These are phyloP conservation scores for Beauveria sp. DNA, from an alignment of 2,329 filamentous ascomycete species.

Conservation along the genomic window DNA sequence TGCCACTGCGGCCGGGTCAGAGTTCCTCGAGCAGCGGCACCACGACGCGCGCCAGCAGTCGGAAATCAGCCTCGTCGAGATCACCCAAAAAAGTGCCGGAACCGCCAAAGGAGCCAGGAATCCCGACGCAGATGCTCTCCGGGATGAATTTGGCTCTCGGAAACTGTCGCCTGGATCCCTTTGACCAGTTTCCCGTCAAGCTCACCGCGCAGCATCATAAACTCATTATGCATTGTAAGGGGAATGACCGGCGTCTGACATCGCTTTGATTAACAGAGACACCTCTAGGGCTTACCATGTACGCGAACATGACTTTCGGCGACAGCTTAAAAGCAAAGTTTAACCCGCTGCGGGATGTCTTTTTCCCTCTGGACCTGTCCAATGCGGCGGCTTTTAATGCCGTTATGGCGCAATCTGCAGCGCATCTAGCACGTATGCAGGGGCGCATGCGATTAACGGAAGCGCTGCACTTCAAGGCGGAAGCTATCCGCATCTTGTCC, in stretches of 20 bases:
- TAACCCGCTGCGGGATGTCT: constrained; percentile 32
- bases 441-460: constrained; percentile 19
- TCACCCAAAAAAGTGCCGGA: not conserved
- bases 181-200: constrained; percentile 26
- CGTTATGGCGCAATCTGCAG: constrained; percentile 33
- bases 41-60: not conserved
- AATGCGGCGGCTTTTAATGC: constrained; percentile 33
- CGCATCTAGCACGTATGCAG: constrained; percentile 28
- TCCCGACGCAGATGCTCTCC: constrained; percentile 17
- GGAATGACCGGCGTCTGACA: too few species aligned
- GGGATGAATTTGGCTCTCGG: constrained; percentile 24
- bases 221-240: constrained; percentile 29
- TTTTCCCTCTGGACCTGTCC: constrained; percentile 31
- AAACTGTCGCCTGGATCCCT: constrained; percentile 23
- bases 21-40: not conserved
- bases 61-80: not conserved
- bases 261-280: not conserved
- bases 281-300: constrained; percentile 21
- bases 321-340: constrained; percentile 20
- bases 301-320: constrained; percentile 27
- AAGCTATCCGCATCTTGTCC: constrained; percentile 27
- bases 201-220: constrained; percentile 27
- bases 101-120: not conserved
- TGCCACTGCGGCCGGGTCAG: not conserved
- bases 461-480: constrained; percentile 25